Evolutionary conservation across 257 asterid species (phyloP).

Genomic region (Solanum rostratum): DNA sequence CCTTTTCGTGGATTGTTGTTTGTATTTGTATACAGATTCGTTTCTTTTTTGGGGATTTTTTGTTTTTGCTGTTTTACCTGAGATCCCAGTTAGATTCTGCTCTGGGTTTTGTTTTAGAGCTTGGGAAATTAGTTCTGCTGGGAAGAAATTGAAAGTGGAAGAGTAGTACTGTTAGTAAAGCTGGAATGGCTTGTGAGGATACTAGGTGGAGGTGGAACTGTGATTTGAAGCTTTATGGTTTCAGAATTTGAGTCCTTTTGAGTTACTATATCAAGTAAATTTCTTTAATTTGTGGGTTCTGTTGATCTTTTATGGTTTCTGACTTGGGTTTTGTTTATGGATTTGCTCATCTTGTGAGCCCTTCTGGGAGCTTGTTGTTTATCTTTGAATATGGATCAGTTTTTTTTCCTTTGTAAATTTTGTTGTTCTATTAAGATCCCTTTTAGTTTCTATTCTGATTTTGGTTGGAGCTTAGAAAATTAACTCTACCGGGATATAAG

Average conservation of each 20-base stretch:
- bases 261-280: background rate
- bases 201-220: background rate
- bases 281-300: background rate
- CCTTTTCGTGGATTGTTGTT: background rate
- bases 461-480: background rate
- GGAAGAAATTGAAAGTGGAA: background rate
- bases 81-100: background rate
- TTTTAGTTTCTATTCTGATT: background rate
- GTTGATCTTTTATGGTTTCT: background rate
- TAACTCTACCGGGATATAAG: background rate
- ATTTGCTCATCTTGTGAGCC: background rate
- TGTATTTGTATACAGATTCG: background rate
- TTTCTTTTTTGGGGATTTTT: background rate
- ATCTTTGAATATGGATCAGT: background rate
- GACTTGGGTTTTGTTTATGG: background rate
- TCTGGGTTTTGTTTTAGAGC: background rate
- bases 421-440: background rate
- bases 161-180: background rate
- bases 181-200: background rate
- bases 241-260: background rate
- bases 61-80: background rate
- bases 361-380: background rate
- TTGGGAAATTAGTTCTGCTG: background rate
- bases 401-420: background rate
- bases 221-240: background rate